Conservation (phyloP, 2,329 filamentous ascomycete genomes). For the Rhexocercosporidium sp. region DNA sequence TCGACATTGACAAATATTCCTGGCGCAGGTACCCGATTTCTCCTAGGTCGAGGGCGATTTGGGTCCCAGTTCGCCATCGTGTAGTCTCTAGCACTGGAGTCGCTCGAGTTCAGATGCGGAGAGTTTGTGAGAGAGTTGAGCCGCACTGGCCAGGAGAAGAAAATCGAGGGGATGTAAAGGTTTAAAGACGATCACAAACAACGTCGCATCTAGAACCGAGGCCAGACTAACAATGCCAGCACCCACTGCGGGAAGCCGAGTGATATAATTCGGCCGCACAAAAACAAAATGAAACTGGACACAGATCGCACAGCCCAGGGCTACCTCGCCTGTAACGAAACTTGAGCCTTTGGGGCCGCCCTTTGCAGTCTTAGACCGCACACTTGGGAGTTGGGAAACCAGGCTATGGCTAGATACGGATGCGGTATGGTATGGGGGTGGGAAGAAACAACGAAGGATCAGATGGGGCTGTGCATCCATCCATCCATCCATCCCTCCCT, state of each 20-base stretch:
- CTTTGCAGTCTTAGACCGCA: too few relatives aligned
- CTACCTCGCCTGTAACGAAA: conserved; percentile 13
- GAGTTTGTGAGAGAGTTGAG: conserved; percentile 9
- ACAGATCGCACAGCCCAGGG: conserved; percentile 4
- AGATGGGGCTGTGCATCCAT: conserved; percentile 29
- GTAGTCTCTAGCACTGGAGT: background rate
- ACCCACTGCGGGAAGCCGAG: conserved; percentile 18
- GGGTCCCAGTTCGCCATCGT: conserved; percentile 30
- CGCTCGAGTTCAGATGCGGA: background rate
- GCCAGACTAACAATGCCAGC: conserved; percentile 10
- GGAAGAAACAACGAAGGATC: conserved; percentile 23
- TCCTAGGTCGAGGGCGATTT: conserved; percentile 21
- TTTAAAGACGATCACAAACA: conserved; percentile 11
- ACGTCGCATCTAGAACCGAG: conserved; percentile 8
- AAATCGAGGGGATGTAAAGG: conserved; percentile 8
- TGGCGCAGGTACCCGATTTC: conserved; percentile 33
- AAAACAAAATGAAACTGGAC: conserved; percentile 20
- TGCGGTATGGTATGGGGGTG: background rate
- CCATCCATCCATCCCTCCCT: too few relatives aligned
- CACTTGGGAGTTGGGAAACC: background rate
- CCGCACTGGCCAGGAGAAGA: conserved; percentile 11
- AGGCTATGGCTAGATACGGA: conserved; percentile 11
- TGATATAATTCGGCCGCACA: background rate
- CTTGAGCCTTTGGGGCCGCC: conserved; percentile 12
- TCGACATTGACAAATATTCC: conserved; percentile 39